Base-by-base conservation (phyloP, 176 grass and related monocot genomes). In the Poa annua region DNA sequence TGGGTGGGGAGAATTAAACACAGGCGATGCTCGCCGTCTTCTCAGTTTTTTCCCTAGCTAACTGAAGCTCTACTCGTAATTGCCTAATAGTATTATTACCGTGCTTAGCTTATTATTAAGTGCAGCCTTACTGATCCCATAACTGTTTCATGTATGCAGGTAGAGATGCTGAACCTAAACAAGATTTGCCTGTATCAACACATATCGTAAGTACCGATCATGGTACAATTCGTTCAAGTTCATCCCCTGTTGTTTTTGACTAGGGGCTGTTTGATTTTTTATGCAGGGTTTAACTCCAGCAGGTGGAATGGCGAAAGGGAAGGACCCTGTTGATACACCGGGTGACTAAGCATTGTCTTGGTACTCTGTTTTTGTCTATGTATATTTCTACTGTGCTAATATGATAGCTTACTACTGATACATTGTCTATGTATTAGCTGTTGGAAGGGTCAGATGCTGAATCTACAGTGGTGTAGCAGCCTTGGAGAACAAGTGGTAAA, bases 341-440 rank as follows among this genome's bases (percentile, higher is more conserved):
- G 66, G 72, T 6, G 66, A 67, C 66, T 86, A 90, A 50, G 47
- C 88, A 73, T 74, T 86, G 49, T 90, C 88, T 66, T n/a, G n/a
- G n/a, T n/a, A n/a, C n/a, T n/a, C n/a, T n/a, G n/a, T n/a, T n/a
- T n/a, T n/a, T n/a, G n/a, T n/a, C n/a, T n/a, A n/a, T n/a, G n/a
- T n/a, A n/a, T n/a, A n/a, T n/a, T n/a, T n/a, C n/a, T n/a, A n/a
- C n/a, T n/a, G n/a, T n/a, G n/a, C n/a, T n/a, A n/a, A n/a, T n/a
- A n/a, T n/a, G n/a, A n/a, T n/a, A n/a, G n/a, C n/a, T n/a, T n/a
- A n/a, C n/a, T n/a, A n/a, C n/a, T n/a, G n/a, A n/a, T n/a, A n/a
- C n/a, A n/a, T n/a, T n/a, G n/a, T n/a, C n/a, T n/a, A n/a, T n/a
- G n/a, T n/a, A n/a, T n/a, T n/a, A n/a, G n/a, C n/a, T n/a, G n/a